Conservation (phyloP, 2,329 filamentous ascomycete genomes). For the Byssothecium circinans region DNA sequence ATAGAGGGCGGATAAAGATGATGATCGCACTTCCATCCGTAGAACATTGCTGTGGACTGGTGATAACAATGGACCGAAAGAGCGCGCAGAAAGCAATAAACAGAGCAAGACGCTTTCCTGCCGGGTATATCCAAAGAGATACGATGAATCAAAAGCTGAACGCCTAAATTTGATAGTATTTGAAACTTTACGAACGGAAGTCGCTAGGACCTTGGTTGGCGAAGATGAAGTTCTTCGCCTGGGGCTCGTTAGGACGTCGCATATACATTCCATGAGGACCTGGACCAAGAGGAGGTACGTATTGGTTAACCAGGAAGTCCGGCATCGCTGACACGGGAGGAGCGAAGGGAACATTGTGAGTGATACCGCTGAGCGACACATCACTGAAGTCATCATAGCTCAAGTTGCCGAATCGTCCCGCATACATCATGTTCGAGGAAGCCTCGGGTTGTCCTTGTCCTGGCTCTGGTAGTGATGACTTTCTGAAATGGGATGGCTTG, state of each 20-base stretch:
- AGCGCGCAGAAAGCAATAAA: slow-evolving; percentile 1
- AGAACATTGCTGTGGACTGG: not conserved
- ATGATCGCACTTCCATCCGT: not conserved
- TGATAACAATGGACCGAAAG: not conserved
- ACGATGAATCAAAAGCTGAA: not conserved
- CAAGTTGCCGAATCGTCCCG: slow-evolving; percentile 21
- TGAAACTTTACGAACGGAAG: slow-evolving; percentile 29
- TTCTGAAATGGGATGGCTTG: slow-evolving; percentile 40
- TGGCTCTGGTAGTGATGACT: slow-evolving; percentile 40
- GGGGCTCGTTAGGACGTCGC: slow-evolving; percentile 33
- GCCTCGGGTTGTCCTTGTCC: slow-evolving; percentile 28
- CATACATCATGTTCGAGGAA: slow-evolving; percentile 24
- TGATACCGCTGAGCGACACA: slow-evolving; percentile 32
- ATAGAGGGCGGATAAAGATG: not conserved
- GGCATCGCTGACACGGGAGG: slow-evolving; percentile 35
- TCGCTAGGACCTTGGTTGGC: slow-evolving; percentile 51
- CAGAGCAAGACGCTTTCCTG: slow-evolving; percentile 4
- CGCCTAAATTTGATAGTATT: not conserved
- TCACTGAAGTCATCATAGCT: slow-evolving; percentile 35
- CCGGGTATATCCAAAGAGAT: slow-evolving; percentile 6
- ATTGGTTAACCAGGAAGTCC: slow-evolving; percentile 51
- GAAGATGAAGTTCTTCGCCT: slow-evolving; percentile 52
- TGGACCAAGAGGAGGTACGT: slow-evolving; percentile 48
- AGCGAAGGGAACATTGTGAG: slow-evolving; percentile 38
- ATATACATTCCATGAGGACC: slow-evolving; percentile 33